Conservation (phyloP, 225 moss, liverwort and hornwort species). For the Lunularia cruciata region DNA sequence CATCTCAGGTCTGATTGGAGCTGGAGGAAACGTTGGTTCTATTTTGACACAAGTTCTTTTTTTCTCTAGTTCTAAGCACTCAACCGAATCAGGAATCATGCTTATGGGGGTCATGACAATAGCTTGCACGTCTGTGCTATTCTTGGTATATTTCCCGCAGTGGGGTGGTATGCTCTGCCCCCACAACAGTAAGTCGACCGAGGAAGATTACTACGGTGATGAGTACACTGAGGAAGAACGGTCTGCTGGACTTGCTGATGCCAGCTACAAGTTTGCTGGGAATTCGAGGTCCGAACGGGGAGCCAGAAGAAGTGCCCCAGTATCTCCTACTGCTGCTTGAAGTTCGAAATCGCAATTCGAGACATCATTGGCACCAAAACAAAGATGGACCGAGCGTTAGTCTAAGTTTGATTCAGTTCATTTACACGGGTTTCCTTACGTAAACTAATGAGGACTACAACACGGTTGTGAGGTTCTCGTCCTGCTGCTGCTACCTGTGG, state of each 20-base stretch:
- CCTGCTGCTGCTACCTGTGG: no score
- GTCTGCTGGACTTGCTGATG: constrained; percentile 45
- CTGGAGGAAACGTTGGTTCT: constrained; percentile 71
- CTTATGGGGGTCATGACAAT: constrained; percentile 76
- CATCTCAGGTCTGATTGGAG: constrained; percentile 66
- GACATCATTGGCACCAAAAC: no score
- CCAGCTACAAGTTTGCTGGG: constrained; percentile 63
- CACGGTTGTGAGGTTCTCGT: no score
- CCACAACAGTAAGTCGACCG: constrained; percentile 31
- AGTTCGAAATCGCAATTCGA: no score
- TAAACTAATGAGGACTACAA: no score
- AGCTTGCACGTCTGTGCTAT: constrained; percentile 33
- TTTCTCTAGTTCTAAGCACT: constrained; percentile 44
- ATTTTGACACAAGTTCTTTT: constrained; percentile 58
- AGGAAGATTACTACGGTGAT: constrained; percentile 53
- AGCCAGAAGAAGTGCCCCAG: no score
- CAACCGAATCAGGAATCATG: constrained; percentile 55
- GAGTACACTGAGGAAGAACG: constrained; percentile 66
- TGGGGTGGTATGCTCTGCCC: constrained; percentile 76
- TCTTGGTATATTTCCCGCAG: constrained; percentile 55
- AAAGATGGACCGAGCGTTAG: no score
- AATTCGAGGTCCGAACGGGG: constrained; percentile 68
- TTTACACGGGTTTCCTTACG: no score
- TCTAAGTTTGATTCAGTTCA: no score
- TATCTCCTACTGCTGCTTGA: no score